These are phyloP conservation scores for Pseudoscleropodium purum DNA, from an alignment of 225 moss, liverwort and hornwort species.

Conservation along the genomic window DNA sequence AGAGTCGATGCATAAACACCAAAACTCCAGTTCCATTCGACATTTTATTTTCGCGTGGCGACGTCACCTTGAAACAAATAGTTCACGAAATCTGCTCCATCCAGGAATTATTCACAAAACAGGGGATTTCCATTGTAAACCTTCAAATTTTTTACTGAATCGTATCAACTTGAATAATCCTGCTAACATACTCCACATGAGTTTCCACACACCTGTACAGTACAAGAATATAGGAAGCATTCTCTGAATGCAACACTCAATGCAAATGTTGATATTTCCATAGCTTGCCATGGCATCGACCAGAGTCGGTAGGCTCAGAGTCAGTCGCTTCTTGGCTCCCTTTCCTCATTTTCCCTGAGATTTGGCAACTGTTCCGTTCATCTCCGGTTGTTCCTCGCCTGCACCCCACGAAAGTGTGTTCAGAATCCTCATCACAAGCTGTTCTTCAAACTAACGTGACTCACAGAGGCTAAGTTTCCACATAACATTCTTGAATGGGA, in stretches of 20 bases:
- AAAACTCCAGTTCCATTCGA: background rate
- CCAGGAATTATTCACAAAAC: background rate
- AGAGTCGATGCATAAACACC: background rate
- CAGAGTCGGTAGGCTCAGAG: background rate
- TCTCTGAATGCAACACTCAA: background rate
- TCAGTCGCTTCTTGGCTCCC: background rate
- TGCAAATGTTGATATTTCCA: background rate
- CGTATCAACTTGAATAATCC: background rate
- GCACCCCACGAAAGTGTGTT: background rate
- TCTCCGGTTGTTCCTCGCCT: conserved; percentile 11
- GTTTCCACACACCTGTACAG: background rate
- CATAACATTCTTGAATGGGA: background rate
- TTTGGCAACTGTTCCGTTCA: background rate
- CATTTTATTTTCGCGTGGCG: background rate
- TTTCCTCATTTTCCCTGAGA: background rate
- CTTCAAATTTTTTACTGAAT: background rate
- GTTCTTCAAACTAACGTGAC: background rate
- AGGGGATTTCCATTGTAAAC: background rate
- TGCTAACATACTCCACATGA: background rate
- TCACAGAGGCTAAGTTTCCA: background rate
- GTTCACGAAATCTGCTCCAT: background rate
- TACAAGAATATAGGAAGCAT: background rate
- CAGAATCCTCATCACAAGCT: background rate
- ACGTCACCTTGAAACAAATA: background rate
- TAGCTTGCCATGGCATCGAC: background rate